These are phyloP conservation scores for Bolboschoenus planiculmis DNA, from an alignment of 176 grass and related monocot genomes.

Conservation along the genomic window DNA sequence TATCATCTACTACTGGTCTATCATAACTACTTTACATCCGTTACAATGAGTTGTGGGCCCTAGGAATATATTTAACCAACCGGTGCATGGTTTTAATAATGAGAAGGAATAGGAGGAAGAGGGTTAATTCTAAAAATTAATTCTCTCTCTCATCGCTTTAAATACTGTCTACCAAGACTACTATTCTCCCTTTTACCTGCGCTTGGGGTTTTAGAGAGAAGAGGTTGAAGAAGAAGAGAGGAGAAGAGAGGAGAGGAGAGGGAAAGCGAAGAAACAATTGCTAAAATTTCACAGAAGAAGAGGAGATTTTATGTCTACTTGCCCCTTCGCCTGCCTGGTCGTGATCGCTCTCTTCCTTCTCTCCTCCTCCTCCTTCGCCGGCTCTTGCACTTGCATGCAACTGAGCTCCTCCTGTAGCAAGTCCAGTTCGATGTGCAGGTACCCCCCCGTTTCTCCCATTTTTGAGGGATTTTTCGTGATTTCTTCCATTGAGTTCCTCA, in stretches of 20 bases:
- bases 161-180: conserved; percentile 31
- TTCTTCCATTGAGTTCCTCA: not conserved
- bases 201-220: conserved; percentile 70
- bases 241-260: conserved; percentile 22
- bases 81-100: not conserved
- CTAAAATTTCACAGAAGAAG: not conserved
- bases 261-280: conserved; percentile 16
- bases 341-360: conserved; percentile 35
- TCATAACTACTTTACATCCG: not conserved
- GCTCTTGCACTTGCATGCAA: conserved; percentile 55
- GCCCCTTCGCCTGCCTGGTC: conserved; percentile 55
- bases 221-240: conserved; percentile 2
- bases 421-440: conserved; percentile 86
- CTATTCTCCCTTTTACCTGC: conserved; percentile 29
- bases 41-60: not conserved
- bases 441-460: not conserved
- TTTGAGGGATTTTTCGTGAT: not conserved
- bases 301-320: conserved; percentile 58
- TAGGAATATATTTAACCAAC: no score
- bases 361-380: conserved; percentile 31
- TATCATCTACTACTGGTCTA: not conserved
- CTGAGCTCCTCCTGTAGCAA: conserved; percentile 47
- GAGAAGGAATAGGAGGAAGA: not conserved
- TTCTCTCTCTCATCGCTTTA: conserved; percentile 23
- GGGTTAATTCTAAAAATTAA: not conserved